phyloP scores from a whole-genome alignment of 768 basidiomycete genomes.

The Pisolithus orientalis region DNA sequence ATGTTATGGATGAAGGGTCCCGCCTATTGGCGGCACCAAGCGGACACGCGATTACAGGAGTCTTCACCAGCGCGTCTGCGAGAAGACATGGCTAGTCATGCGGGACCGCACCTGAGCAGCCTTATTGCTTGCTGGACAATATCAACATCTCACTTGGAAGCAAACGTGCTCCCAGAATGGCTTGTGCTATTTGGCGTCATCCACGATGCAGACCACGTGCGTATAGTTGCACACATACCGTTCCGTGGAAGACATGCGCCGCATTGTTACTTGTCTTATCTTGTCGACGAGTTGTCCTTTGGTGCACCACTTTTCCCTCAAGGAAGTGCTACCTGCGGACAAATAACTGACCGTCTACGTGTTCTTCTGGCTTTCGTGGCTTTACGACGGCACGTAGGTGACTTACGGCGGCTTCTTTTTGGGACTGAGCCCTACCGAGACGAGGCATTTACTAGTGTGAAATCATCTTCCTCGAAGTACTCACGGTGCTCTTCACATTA shows the following conservation, averaged over 20 bases:
- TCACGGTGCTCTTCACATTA: background rate
- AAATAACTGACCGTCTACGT: conserved; percentile 13
- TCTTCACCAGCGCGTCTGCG: conserved; percentile 4
- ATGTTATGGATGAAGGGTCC: conserved; percentile 14
- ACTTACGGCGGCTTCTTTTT: conserved; percentile 12
- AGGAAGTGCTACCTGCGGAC: conserved; percentile 4
- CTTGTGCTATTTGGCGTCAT: conserved; percentile 19
- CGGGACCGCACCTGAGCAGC: conserved; percentile 7
- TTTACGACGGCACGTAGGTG: conserved; percentile 15
- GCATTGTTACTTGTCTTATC: conserved; percentile 8
- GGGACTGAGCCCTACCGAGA: background rate
- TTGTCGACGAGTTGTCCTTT: conserved; percentile 18
- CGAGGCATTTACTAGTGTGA: background rate
- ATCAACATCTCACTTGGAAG: background rate
- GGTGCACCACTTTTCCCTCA: background rate
- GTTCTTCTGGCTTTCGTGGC: conserved; percentile 12
- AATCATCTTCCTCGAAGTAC: background rate
- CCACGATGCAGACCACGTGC: conserved; percentile 12
- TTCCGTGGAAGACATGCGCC: conserved; percentile 1
- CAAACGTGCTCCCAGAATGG: conserved; percentile 18
- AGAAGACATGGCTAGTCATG: conserved; percentile 8
- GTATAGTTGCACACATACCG: conserved; percentile 18
- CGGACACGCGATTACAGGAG: background rate
- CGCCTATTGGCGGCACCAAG: background rate
- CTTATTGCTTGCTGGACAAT: conserved; percentile 7